Percentiles rank a stretch among this genome's conserved stretches.
Conservation (phyloP, 768 basidiomycete genomes). For the Rhodosporidiobolus sp. region DNA sequence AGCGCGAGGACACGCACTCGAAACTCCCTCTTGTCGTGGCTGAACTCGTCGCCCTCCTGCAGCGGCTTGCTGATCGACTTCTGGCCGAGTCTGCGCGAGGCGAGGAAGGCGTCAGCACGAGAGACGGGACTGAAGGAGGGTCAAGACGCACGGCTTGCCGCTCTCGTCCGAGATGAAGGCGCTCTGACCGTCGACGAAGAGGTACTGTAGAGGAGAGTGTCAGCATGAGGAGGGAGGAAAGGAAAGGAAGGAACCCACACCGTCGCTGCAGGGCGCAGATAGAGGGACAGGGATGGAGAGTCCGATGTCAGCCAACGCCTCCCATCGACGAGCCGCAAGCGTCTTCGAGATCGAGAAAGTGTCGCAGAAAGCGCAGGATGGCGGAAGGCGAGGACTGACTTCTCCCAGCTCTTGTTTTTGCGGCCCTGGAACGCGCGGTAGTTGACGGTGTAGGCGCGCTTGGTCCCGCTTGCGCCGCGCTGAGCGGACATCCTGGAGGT, state of each 20-base stretch:
- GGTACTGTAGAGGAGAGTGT: neutral
- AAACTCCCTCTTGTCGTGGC: neutral
- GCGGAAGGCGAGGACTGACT: constrained; percentile 3
- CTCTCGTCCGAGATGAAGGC: constrained; percentile 12
- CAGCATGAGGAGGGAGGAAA: neutral
- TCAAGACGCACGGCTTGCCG: constrained; percentile 14
- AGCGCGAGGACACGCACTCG: neutral
- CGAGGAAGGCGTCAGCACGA: neutral
- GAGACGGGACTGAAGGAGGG: neutral
- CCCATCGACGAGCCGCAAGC: too few relatives aligned
- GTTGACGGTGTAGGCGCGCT: constrained; percentile 6
- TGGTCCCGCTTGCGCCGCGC: neutral
- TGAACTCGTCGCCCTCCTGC: constrained; percentile 6
- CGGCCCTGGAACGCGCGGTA: constrained; percentile 25
- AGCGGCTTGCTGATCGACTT: neutral
- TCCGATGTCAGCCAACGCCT: neutral
- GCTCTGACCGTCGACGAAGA: constrained; percentile 1
- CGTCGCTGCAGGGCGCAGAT: constrained; percentile 21
- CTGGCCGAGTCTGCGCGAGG: neutral
- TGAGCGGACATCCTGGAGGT: too few relatives aligned
- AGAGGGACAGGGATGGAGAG: neutral
- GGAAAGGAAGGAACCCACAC: constrained; percentile 2
- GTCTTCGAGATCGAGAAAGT: neutral
- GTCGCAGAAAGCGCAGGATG: neutral
- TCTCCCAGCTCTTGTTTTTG: constrained; percentile 42